Conservation (phyloP, 352 stramenopile genomes). For the Phytophthora pinifolia region DNA sequence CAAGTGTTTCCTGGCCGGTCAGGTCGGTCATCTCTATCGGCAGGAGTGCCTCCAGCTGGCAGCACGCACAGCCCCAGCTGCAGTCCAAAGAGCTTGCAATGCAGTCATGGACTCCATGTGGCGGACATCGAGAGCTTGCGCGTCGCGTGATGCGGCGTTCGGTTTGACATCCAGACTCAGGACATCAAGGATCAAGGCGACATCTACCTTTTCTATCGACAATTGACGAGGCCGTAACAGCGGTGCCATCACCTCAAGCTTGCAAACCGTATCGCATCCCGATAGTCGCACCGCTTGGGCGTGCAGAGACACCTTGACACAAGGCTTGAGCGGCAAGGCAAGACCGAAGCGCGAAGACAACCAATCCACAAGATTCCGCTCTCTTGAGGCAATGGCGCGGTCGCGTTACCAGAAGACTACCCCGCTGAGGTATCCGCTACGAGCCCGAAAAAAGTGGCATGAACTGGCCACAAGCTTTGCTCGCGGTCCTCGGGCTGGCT, state of each 20-base stretch:
- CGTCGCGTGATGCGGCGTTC: conserved; percentile 24
- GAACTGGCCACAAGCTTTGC: conserved; percentile 1
- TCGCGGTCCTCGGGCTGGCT: not conserved
- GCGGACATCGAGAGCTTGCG: conserved; percentile 21
- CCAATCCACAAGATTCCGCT: too few species aligned
- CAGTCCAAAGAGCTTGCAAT: not conserved
- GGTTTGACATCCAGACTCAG: conserved; percentile 24
- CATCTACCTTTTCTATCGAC: conserved; percentile 26
- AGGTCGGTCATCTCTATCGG: not conserved
- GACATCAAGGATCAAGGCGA: not conserved
- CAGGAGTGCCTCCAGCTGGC: conserved; percentile 10
- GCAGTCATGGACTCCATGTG: too few species aligned
- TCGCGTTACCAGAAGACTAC: too few species aligned
- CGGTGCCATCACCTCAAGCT: conserved; percentile 21
- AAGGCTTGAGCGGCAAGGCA: too few species aligned
- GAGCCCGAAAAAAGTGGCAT: too few species aligned
- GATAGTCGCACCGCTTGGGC: conserved; percentile 15
- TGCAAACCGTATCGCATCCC: conserved; percentile 19
- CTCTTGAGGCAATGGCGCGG: too few species aligned
- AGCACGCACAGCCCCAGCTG: not conserved
- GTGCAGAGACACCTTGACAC: conserved; percentile 7
- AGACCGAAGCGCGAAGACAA: not conserved
- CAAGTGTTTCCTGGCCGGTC: conserved; percentile 1
- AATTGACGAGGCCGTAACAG: conserved; percentile 10
- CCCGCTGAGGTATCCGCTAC: conserved; percentile 7